Evolutionary conservation across 305 asterid genomes (phyloP).

Genomic region (Andrographis paniculata): DNA sequence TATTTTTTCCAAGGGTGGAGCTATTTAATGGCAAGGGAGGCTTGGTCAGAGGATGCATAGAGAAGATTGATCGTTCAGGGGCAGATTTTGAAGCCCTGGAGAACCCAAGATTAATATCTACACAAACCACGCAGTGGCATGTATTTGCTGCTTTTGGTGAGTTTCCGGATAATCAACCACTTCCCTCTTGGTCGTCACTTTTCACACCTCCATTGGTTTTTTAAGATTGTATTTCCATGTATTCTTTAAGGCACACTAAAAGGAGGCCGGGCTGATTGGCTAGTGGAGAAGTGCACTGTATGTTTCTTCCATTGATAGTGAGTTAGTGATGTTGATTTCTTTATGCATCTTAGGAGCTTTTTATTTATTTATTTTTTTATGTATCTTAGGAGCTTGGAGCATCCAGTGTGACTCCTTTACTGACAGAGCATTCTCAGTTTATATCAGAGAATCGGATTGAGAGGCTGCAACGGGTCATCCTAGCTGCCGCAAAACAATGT

Average conservation of each 20-base stretch:
- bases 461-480: constrained; percentile 68
- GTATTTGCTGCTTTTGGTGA: constrained; percentile 85
- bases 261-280: constrained; percentile 98
- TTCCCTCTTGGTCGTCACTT: too few species aligned
- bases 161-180: constrained; percentile 16
- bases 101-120: constrained; percentile 41
- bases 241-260: constrained; percentile 56
- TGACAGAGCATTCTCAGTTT: constrained; percentile 63
- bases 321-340: neutral
- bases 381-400: constrained; percentile 82
- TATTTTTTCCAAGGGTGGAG: constrained; percentile 65
- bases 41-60: constrained; percentile 74
- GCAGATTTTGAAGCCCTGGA: constrained; percentile 65
- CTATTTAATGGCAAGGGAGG: constrained; percentile 91
- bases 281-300: constrained; percentile 95
- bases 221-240: constrained; percentile 2
- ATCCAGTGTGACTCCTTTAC: constrained; percentile 70
- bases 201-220: neutral
- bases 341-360: constrained; percentile 7
- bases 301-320: constrained; percentile 24
- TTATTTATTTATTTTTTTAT: constrained; percentile 11
- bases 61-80: constrained; percentile 57
- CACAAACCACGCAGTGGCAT: constrained; percentile 64
- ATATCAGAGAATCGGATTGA: constrained; percentile 70
- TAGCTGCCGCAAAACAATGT: constrained; percentile 90